phyloP scores from a whole-genome alignment of 2,329 filamentous ascomycete species.

The Colletotrichum orchidophilum region DNA sequence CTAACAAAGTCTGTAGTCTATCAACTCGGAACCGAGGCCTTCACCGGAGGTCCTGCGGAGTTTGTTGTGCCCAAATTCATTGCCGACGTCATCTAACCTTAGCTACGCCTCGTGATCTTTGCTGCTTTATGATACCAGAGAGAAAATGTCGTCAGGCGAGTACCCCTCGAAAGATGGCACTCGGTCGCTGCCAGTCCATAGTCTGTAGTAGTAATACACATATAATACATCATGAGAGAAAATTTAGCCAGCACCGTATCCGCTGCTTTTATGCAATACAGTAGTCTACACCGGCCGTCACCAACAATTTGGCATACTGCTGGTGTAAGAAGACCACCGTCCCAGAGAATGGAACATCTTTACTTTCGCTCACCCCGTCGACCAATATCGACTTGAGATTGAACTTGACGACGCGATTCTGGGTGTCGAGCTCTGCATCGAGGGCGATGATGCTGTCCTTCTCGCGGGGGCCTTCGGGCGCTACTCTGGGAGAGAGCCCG shows the following conservation, averaged over 20 bases:
- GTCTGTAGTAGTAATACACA: slow-evolving; percentile 10
- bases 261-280: background rate
- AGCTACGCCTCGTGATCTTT: no score
- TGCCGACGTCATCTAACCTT: slow-evolving; percentile 29
- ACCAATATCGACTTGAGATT: slow-evolving; percentile 15
- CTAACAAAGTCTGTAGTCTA: slow-evolving; percentile 33
- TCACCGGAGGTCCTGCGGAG: slow-evolving; percentile 38
- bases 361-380: slow-evolving; percentile 7
- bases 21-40: slow-evolving; percentile 39
- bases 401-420: slow-evolving; percentile 1
- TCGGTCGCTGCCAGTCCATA: background rate
- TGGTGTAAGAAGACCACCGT: background rate
- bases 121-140: background rate
- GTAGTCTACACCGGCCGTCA: slow-evolving; percentile 16
- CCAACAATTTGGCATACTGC: slow-evolving; percentile 18
- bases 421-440: background rate
- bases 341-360: background rate
- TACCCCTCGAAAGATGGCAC: background rate
- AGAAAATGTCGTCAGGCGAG: background rate
- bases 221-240: slow-evolving; percentile 6
- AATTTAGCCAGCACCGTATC: background rate
- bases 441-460: slow-evolving; percentile 25
- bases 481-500: slow-evolving; percentile 10
- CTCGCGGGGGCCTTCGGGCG: background rate
- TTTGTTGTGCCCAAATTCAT: slow-evolving; percentile 36